Evolutionary conservation across 257 asterid species (phyloP).

Genomic region (Craterostigma plantagineum): DNA sequence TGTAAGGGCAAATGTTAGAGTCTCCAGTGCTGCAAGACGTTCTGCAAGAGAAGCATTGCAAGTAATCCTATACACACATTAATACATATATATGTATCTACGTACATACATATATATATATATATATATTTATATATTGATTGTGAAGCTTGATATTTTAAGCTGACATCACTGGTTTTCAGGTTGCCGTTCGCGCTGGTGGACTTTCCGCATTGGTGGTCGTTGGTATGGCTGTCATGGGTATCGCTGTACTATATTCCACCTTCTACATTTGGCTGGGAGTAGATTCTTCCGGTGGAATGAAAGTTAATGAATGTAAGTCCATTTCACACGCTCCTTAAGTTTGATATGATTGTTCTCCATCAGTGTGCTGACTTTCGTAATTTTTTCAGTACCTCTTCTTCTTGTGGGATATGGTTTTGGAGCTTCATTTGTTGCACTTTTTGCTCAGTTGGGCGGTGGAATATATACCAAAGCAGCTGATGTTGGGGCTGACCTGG

Average conservation of each 20-base stretch:
- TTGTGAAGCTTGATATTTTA: too few species aligned
- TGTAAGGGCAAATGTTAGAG: conserved; percentile 98
- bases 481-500: conserved; percentile 99
- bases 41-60: conserved; percentile 96
- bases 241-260: conserved; percentile 78
- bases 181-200: conserved; percentile 99
- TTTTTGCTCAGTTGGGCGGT: conserved; percentile 98
- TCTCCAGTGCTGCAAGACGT: conserved; percentile 96
- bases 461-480: conserved; percentile 97
- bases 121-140: too few species aligned
- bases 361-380: conserved; percentile 8
- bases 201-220: conserved; percentile 95
- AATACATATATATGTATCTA: conserved; percentile 1
- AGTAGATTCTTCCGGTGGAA: conserved; percentile 72
- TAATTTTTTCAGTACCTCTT: conserved; percentile 83
- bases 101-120: too few species aligned
- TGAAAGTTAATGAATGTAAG: conserved; percentile 91
- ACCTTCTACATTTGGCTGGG: conserved; percentile 78
- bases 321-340: conserved; percentile 12
- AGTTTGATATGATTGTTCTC: conserved; percentile 1
- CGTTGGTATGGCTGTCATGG: conserved; percentile 96
- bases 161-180: conserved; percentile 16
- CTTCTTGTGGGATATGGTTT: conserved; percentile 98
- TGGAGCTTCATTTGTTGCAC: conserved; percentile 99
- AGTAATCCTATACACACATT: conserved; percentile 22